Percentiles rank a stretch among this genome's conserved stretches.
Evolutionary conservation across 1,139 yeast species (phyloP).

Genomic region (Neolecta irregularis): DNA sequence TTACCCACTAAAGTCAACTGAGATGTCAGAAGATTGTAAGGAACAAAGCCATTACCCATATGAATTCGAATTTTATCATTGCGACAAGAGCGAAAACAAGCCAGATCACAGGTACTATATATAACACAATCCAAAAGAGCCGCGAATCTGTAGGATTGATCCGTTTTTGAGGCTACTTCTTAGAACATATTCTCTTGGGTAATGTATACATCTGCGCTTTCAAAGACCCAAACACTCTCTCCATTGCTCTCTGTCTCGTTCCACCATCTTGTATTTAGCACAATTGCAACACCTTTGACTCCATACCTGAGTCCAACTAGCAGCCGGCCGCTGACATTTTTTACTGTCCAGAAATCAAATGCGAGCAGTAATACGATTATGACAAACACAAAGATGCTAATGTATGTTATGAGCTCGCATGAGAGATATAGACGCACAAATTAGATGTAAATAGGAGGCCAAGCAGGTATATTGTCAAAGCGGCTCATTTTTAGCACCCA

Average conservation of each 20-base stretch:
- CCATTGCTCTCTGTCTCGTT: constrained; percentile 34
- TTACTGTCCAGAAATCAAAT: constrained; percentile 87
- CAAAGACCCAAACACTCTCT: constrained; percentile 77
- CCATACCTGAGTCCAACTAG: constrained; percentile 64
- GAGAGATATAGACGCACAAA: constrained; percentile 27
- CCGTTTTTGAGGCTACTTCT: constrained; percentile 42
- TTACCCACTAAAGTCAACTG: no score
- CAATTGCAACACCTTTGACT: constrained; percentile 22
- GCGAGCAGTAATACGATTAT: constrained; percentile 57
- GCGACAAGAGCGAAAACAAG: constrained; percentile 57
- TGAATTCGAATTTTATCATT: constrained; percentile 55
- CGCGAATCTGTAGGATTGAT: constrained; percentile 86
- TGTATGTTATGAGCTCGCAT: neutral
- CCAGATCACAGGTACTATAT: constrained; percentile 68
- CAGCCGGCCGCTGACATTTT: constrained; percentile 77
- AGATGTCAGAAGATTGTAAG: no score
- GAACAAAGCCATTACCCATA: constrained; percentile 38
- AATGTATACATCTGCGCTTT: constrained; percentile 46
- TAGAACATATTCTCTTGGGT: neutral
- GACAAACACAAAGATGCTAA: constrained; percentile 56
- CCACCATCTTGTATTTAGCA: constrained; percentile 18
- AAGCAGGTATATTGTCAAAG: constrained; percentile 50
- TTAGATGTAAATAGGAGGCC: constrained; percentile 52
- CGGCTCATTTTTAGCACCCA: constrained; percentile 25
- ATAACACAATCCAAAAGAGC: constrained; percentile 70